Base-by-base conservation (phyloP, 306 rosid genomes). In the Fragaria vesca region DNA sequence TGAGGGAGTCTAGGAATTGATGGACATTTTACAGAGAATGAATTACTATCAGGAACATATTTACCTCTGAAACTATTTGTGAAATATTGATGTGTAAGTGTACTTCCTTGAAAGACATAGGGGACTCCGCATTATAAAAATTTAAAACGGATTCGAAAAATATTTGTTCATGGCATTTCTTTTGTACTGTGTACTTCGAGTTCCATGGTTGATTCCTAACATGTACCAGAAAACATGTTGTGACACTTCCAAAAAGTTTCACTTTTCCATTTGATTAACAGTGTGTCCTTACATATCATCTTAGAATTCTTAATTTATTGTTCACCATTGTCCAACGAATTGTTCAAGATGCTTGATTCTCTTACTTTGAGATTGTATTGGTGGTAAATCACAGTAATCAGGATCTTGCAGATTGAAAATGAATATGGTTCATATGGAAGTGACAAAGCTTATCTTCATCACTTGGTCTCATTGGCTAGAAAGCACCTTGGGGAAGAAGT, bases 401-500 rank as follows among this genome's bases (percentile, higher is more conserved):
- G 63, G 69, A 72, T 80, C 83, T 63, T 84, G 71, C 97, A 95
- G 97, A 81, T 94, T 88, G 98, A 94, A 85, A 94, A 94, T 75
- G 98, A 94, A 84, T 94, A 50, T 81, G 97, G 98, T 80, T 94
- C 96, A 15, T 94, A 85, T 74, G 98, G 97, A 81, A 84, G 85
- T 66, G 96, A 92, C 87, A 83, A 90, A 83, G 90, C 88, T 40
- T 94, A 94, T 83, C 94, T 94, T 80, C 91, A 82, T 76, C 96
- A 88, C 80, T 83, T 94, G 72, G 90, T 91, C 84, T 69, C 81
- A 36, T 62, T 89, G 80, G 93, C 97, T 54, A 88, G 91, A 85
- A 71, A 81, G 74, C 89, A 89, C 85, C 97, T 94, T 28, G 97
- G 97, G 75, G 87, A 85, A 63, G 95, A 86, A 38, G 73, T 88